Base-by-base conservation (phyloP, 2,329 filamentous ascomycete species). In the Calonectria hongkongensis region DNA sequence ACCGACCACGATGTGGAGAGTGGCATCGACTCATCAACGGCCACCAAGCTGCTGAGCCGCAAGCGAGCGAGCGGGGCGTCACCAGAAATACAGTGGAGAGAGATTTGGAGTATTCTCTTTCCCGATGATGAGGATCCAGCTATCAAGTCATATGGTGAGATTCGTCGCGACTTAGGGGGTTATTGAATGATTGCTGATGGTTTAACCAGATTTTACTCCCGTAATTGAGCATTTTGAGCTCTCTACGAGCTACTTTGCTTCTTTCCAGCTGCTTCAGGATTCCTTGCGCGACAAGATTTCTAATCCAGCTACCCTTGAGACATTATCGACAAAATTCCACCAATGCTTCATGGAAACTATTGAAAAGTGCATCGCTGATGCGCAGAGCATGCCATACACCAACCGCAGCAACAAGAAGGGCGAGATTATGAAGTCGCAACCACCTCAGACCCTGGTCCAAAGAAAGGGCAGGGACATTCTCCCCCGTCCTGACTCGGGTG, bases 141-240 rank as follows among this genome's bases (percentile, higher is more conserved):
- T 4, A 77, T 85, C 0, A 79, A 80, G 18, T 60, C 78, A 1
- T 83, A 81, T 41, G 79, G 84, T 84, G 63, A 72, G 79, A 54
- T 3, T 16, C 12, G 27, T 15, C 3, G 27, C 21, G 21, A 50
- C 2, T 16, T 6, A 33, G 28, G 15, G 0, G 2, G 1, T 21
- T 6, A 0, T 15, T 3, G 3, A 7, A n/a, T 9, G 33, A 12
- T 27, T 25, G 41, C 70, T 28, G 36, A 70, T 77, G 45, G 81
- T 58, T 9, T 1, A 0, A 1, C 3, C n/a, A 85, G 84, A 85
- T 30, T 86, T 82, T 60, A 84, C 81, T 0, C 84, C 84, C 0
- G 84, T 86, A 0, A 85, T 86, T 18, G 84, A 86, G 70, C 84
- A 86, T 56, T 86, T 86, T 28, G 84, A 86, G 68, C 73, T 86